A percentile compares a stretch with the other conserved stretches of the same genome.
These are phyloP conservation scores for Atkinsonella hypoxylon DNA, from an alignment of 2,329 filamentous ascomycete genomes.

Conservation along the genomic window DNA sequence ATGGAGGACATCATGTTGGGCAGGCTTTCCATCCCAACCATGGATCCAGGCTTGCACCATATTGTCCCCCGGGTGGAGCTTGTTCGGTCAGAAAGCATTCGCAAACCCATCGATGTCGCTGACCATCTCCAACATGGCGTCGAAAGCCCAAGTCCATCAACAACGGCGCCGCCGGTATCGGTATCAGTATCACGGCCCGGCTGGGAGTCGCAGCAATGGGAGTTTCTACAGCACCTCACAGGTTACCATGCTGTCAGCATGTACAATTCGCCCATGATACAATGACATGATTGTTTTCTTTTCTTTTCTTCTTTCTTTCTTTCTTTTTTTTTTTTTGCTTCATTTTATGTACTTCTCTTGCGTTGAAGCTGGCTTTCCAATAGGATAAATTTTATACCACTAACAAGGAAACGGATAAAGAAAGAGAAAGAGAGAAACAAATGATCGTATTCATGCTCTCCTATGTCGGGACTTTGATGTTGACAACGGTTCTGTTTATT, in stretches of 20 bases:
- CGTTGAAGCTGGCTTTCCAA: too few species aligned
- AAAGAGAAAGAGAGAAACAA: too few species aligned
- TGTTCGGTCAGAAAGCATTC: slow-evolving; percentile 2
- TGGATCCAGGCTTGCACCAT: background rate
- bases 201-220: slow-evolving; percentile 5
- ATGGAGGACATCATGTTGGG: slow-evolving; percentile 44
- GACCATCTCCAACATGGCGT: background rate
- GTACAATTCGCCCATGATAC: background rate
- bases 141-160: background rate
- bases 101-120: slow-evolving; percentile 4
- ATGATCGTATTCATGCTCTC: too few species aligned
- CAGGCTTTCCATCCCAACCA: slow-evolving; percentile 1
- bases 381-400: too few species aligned
- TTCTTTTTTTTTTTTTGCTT: background rate
- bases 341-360: background rate
- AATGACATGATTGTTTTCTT: too few species aligned
- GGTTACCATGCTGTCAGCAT: slow-evolving; percentile 3
- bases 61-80: slow-evolving; percentile 4
- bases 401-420: too few species aligned
- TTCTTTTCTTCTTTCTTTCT: background rate
- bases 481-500: too few species aligned
- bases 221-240: slow-evolving; percentile 1
- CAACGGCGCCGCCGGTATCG: background rate
- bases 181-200: background rate
- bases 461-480: too few species aligned